Percentiles rank a stretch among this genome's conserved stretches.
These are phyloP conservation scores for Lecanoromycetidae sp. DNA, from an alignment of 2,329 filamentous ascomycete genomes.

Conservation along the genomic window DNA sequence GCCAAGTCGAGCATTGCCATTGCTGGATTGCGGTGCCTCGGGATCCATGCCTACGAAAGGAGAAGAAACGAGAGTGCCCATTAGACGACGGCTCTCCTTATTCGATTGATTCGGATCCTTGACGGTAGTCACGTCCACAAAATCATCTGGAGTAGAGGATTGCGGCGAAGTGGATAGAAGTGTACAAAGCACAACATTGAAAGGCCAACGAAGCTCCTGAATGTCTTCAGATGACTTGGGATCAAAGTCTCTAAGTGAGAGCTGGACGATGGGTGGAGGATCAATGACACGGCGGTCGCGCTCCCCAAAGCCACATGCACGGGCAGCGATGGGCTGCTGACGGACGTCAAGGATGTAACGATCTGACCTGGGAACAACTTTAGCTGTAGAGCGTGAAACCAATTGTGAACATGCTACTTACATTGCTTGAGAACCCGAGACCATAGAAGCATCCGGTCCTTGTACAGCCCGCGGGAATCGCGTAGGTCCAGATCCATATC, in stretches of 20 bases:
- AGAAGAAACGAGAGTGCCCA: conserved; percentile 17
- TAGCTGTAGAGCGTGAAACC: not conserved
- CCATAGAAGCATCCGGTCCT: not conserved
- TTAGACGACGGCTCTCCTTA: conserved; percentile 15
- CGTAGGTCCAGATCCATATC: conserved; percentile 3
- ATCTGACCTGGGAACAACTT: conserved; percentile 15
- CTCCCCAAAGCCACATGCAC: conserved; percentile 36
- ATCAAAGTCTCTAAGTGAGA: conserved; percentile 35
- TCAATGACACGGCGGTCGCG: conserved; percentile 36
- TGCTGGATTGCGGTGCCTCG: conserved; percentile 16
- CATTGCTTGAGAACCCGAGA: not conserved
- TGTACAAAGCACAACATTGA: conserved; percentile 32
- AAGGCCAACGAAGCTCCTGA: conserved; percentile 28
- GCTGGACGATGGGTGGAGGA: conserved; percentile 36
- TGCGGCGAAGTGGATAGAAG: conserved; percentile 27
- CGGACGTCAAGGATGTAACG: conserved; percentile 33
- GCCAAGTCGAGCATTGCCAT: conserved; percentile 14
- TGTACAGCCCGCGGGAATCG: not conserved
- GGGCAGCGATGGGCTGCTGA: conserved; percentile 35
- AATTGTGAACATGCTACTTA: not conserved
- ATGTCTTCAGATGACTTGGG: conserved; percentile 27
- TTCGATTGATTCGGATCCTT: conserved; percentile 13
- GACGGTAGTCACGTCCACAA: conserved; percentile 15
- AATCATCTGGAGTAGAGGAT: conserved; percentile 14
- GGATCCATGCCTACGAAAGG: conserved; percentile 18